Conservation (phyloP, 495 filamentous ascomycete genomes). For the Filosporella fistucella region DNA sequence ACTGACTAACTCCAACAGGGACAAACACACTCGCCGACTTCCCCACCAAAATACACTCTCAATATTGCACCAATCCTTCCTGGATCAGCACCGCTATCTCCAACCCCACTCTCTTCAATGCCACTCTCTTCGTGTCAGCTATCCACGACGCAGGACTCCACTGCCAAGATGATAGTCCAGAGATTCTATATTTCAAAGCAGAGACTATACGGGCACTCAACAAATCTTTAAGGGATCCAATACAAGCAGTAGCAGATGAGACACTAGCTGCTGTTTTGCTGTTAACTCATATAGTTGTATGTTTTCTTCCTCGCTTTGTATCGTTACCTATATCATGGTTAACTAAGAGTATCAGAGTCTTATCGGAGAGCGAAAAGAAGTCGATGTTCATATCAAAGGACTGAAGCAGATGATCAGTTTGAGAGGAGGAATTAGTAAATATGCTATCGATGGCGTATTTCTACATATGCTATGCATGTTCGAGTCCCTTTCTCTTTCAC, state of each 20-base stretch:
- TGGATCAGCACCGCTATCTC: constrained; percentile 14
- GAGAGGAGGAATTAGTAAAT: constrained; percentile 14
- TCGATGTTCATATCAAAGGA: constrained; percentile 13
- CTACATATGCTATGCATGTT: constrained; percentile 22
- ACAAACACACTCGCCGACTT: constrained; percentile 8
- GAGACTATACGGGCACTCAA: constrained; percentile 15
- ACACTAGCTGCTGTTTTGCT: constrained; percentile 13
- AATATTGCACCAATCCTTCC: constrained; percentile 18
- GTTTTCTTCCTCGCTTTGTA: background rate
- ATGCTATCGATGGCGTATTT: constrained; percentile 11
- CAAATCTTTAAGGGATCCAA: constrained; percentile 2
- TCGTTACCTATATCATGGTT: background rate
- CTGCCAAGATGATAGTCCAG: constrained; percentile 2
- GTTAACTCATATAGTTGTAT: constrained; percentile 11
- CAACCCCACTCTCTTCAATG: constrained; percentile 12
- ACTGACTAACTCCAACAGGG: constrained; percentile 5
- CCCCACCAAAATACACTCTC: constrained; percentile 15
- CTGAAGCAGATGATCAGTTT: constrained; percentile 11
- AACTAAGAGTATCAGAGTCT: constrained; percentile 3
- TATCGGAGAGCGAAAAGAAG: constrained; percentile 8
- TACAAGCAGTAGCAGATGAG: constrained; percentile 4
- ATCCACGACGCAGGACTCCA: constrained; percentile 3
- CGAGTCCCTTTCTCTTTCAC: background rate
- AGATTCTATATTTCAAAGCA: constrained; percentile 12
- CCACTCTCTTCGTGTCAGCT: constrained; percentile 14